Evolutionary conservation across 202 grass and related monocot genomes (phyloP).

Genomic region (Digitaria exilis): DNA sequence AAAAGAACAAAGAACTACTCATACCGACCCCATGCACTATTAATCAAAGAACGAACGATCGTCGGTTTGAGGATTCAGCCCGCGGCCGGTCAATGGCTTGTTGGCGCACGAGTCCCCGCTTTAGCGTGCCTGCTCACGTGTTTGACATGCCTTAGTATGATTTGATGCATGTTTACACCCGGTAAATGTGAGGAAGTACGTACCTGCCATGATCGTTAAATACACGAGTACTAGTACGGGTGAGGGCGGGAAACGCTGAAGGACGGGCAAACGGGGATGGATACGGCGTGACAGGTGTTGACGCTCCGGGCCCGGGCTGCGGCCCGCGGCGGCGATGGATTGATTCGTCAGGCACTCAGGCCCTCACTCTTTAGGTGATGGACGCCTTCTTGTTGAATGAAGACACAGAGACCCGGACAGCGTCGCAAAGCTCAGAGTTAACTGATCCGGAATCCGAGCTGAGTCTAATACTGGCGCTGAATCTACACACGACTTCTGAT

Average conservation of each 20-base stretch:
- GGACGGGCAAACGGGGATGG: not conserved
- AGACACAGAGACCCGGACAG: too few relatives aligned
- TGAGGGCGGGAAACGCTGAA: not conserved
- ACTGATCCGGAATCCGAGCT: too few relatives aligned
- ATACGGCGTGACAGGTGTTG: not conserved
- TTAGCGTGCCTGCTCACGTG: not conserved
- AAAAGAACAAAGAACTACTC: not conserved
- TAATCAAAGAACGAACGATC: not conserved
- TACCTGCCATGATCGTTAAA: not conserved
- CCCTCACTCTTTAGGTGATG: too few relatives aligned
- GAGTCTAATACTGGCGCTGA: too few relatives aligned
- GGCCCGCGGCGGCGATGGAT: not conserved
- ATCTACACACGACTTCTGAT: too few relatives aligned
- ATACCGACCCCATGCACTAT: not conserved
- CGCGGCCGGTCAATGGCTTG: not conserved
- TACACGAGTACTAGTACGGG: not conserved
- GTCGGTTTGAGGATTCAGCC: not conserved
- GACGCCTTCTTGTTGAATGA: too few relatives aligned
- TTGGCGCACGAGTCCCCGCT: not conserved
- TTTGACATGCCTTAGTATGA: not conserved
- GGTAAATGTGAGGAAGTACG: not conserved
- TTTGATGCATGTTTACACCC: not conserved
- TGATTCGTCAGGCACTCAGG: not conserved
- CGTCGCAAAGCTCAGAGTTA: too few relatives aligned
- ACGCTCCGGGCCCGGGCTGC: not conserved